Base-by-base conservation (phyloP, 2,329 filamentous ascomycete species). In the Aspergillus novoparasiticus region DNA sequence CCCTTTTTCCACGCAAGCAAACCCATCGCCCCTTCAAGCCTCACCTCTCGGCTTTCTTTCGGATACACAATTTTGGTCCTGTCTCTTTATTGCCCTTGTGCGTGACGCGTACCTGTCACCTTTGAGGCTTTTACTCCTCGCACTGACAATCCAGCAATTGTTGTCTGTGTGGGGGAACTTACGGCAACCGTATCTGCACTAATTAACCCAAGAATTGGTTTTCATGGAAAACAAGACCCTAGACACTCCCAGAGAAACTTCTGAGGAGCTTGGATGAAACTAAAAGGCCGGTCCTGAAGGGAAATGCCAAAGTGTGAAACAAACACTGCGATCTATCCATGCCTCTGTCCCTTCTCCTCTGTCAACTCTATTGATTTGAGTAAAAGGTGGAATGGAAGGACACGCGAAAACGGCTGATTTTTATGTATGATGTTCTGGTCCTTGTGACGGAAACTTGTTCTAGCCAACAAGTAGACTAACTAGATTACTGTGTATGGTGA, bases 1-100 rank as follows among this genome's bases (percentile, higher is more conserved):
- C 50, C n/a, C n/a, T 19, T 23, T 32, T 48, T 16, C 21, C 43
- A 48, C 45, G 21, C 12, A 48, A 23, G 21, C 45, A 48, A 26
- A 26, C 21, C 43, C 16, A 41, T 19, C 12, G 26, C n/a, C 30
- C 30, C 30, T 54, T 39, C 51, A 36, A 32, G 21, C 51, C 51
- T 55, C 34, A 55, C 21, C 51, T 55, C 14, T 55, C 34, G 32
- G 32, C 51, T 12, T 39, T 39, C n/a, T 26, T 36, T 55, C 32
- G 51, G 34, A 39, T 28, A 55, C 51, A 41, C 16, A 55, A 39
- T 55, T 39, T 55, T 55, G 51, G 51, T 55, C 51, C 51, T 16
- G 36, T 12, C 32, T 55, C 23, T 39, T 23, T n/a, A 26, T 55
- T 55, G 32, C n/a, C n/a, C 28, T 30, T 3, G 2, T 36, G 34